A percentile compares a stretch with the other conserved stretches of the same genome.
These are phyloP conservation scores for Phytopythium helicoides DNA, from an alignment of 352 stramenopile species.

Conservation along the genomic window DNA sequence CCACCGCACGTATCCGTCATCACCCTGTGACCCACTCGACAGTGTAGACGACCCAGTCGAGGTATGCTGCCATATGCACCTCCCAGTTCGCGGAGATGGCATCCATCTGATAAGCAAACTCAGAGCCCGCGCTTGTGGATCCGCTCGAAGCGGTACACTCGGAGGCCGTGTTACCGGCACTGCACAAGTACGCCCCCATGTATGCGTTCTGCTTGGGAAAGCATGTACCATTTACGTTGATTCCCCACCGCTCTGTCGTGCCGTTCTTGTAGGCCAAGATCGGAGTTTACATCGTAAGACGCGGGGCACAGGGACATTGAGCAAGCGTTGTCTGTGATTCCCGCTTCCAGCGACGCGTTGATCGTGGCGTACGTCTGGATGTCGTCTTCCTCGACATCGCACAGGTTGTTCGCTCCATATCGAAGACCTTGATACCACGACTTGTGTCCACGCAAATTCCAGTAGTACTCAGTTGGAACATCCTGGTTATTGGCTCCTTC, in stretches of 20 bases:
- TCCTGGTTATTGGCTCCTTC: conserved; percentile 26
- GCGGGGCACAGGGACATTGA: conserved; percentile 19
- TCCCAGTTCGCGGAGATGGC: conserved; percentile 77
- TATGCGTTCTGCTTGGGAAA: conserved; percentile 29
- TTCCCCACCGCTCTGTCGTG: conserved; percentile 21
- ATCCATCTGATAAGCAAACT: conserved; percentile 65
- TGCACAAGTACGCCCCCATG: conserved; percentile 2
- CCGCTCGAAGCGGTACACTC: too few species aligned
- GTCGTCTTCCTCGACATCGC: conserved; percentile 15
- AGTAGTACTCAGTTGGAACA: conserved; percentile 24
- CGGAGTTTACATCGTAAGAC: conserved; percentile 24
- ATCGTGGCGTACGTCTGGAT: conserved; percentile 21
- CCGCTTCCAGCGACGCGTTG: conserved; percentile 14
- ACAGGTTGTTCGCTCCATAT: conserved; percentile 34
- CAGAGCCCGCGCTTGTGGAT: too few species aligned
- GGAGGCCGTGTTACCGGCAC: neutral
- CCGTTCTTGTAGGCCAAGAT: conserved; percentile 23
- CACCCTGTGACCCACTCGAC: conserved; percentile 25
- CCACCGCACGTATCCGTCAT: conserved; percentile 22
- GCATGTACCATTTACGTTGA: conserved; percentile 16
- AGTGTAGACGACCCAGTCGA: conserved; percentile 37
- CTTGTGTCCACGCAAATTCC: conserved; percentile 4
- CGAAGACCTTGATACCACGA: conserved; percentile 25
- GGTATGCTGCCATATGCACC: conserved; percentile 52
- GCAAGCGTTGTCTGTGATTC: conserved; percentile 32